Base-by-base conservation (phyloP, 2,329 filamentous ascomycete genomes). In the Corniculantispora saksenae region DNA sequence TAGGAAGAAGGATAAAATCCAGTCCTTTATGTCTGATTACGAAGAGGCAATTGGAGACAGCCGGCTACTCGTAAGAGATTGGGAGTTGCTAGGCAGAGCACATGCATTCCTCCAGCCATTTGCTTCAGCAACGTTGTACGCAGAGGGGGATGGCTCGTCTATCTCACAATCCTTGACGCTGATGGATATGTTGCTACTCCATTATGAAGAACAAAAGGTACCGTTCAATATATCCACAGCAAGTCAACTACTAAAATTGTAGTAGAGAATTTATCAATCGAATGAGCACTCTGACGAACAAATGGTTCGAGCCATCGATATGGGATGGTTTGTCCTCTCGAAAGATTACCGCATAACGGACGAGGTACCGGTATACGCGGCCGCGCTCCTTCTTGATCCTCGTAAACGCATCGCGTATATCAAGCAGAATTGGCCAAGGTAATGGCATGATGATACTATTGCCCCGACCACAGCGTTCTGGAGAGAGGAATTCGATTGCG, bases 81-180 rank as follows among this genome's bases (percentile, higher is more conserved):
- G 25, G 51, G 47, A 50, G 5, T 25, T 50, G 4, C 23, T 50
- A 6, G 9, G 13, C 47, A 50, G 23, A 21, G 19, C 54, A 3
- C 54, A 21, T 17, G 40, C 23, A 19, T 57, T 57, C 23, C 54
- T 57, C 29, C 54, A 57, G 19, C 54, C 38, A 57, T 57, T 57
- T 57, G 54, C 54, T 38, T 57, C 54, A 3, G 29, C 54, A 57
- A 57, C 54, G 15, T 17, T 57, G 5, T 57, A 57, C 17, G 54
- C 54, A 57, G 54, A 57, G 19, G 54, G 54, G 54, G 54, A 57
- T 7, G 17, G 40, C 3, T 57, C 32, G 10, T 53, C 50, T 4
- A 53, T 53, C 4, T 53, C 50, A 17, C 50, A 53, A 15, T 53
- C 50, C 4, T 17, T 53, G 50, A 5, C 25, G 7, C 50, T 53